Base-by-base conservation (phyloP, 179 eudicot genomes). In the Spergularia azorica region DNA sequence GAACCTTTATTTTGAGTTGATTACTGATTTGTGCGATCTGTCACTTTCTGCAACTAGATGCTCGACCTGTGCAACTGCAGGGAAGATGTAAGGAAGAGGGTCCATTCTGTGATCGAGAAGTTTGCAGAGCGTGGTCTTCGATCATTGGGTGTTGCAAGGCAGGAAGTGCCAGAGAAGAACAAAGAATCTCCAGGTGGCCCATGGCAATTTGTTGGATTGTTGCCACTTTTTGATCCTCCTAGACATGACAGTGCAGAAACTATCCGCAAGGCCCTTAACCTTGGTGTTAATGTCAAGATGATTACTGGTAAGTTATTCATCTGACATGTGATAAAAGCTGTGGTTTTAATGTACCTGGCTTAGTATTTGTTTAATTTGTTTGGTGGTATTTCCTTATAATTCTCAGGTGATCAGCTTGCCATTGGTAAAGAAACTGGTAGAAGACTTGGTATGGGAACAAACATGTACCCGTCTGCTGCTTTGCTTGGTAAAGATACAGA, bases 171-270 rank as follows among this genome's bases (percentile, higher is more conserved):
- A 17, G 89, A 88, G 83, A 91, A 90, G 78, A 85, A 69, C 72
- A 91, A 91, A 71, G 97, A 91, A 0, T 72, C 89, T 77, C 77
- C 90, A 0, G 97, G 97, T 73, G 90, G 84, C 64, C 92, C 94
- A 36, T 91, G 97, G 97, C 89, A 91, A 79, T 87, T 91, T 83
- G 91, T 91, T 68, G 94, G 92, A 15, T 80, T 91, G 77, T 74
- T 91, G 77, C 89, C 97, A 56, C 90, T 91, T 21, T 91, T 91
- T 77, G 97, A 91, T 79, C 97, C 97, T 73, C 97, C 97, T 41
- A 88, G 97, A 78, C 94, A 91, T 43, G 97, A 91, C 77, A 91
- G 97, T 85, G 94, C 91, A 20, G 94, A 90, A 72, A 90, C 97
- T 77, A 91, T 91, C 76, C 89, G 87, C 54, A 87, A 87, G 84